A percentile compares a stretch with the other conserved stretches of the same genome.
These are phyloP conservation scores for Claviceps monticola DNA, from an alignment of 2,329 filamentous ascomycete species.

Conservation along the genomic window DNA sequence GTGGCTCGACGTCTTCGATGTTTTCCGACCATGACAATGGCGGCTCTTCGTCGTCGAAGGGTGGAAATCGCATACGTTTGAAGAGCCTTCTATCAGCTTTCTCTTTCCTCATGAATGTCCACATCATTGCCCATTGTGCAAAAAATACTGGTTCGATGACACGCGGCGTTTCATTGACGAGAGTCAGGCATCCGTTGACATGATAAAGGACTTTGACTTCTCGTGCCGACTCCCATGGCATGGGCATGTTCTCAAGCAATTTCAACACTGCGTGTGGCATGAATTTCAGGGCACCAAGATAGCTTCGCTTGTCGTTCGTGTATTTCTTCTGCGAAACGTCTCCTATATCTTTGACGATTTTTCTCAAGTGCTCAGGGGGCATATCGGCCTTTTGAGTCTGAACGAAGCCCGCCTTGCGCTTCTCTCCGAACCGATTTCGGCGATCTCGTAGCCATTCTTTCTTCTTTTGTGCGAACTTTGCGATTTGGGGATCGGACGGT, in stretches of 20 bases:
- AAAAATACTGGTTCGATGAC: slow-evolving; percentile 98
- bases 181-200: slow-evolving; percentile 89
- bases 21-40: slow-evolving; percentile 97
- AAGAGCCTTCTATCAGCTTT: slow-evolving; percentile 93
- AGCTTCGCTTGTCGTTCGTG: slow-evolving; percentile 95
- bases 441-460: slow-evolving; percentile 93
- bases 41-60: slow-evolving; percentile 96
- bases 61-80: slow-evolving; percentile 97
- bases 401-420: slow-evolving; percentile 89
- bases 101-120: slow-evolving; percentile 94
- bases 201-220: slow-evolving; percentile 98
- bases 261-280: slow-evolving; percentile 98
- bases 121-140: slow-evolving; percentile 99
- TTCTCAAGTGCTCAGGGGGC: slow-evolving; percentile 94
- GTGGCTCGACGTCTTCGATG: slow-evolving; percentile 92
- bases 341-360: slow-evolving; percentile 96
- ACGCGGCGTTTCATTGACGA: slow-evolving; percentile 91
- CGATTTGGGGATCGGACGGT: slow-evolving; percentile 65
- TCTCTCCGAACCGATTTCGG: slow-evolving; percentile 89
- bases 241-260: slow-evolving; percentile 97
- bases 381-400: slow-evolving; percentile 98
- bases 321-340: slow-evolving; percentile 99
- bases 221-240: slow-evolving; percentile 94
- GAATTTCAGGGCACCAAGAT: slow-evolving; percentile 93
- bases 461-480: slow-evolving; percentile 97